phyloP scores from a whole-genome alignment of 352 stramenopile genomes.

The Phytopythium oedochilum region DNA sequence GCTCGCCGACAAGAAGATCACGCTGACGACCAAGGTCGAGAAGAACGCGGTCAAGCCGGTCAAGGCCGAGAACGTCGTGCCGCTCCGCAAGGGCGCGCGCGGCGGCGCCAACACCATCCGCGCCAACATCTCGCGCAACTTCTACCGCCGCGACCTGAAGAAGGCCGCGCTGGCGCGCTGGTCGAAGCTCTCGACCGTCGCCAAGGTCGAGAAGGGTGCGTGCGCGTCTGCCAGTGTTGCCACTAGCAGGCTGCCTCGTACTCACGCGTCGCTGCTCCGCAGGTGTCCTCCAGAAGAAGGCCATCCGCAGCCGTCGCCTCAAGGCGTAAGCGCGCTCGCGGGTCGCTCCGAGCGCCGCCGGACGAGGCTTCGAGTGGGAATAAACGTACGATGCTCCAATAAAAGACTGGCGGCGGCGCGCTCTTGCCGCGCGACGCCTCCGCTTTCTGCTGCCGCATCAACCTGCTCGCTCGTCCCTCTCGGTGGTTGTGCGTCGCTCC shows the following conservation, averaged over 20 bases:
- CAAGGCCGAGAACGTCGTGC: slow-evolving; percentile 69
- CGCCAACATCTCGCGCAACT: slow-evolving; percentile 87
- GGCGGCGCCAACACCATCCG: slow-evolving; percentile 83
- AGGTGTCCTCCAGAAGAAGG: slow-evolving; percentile 79
- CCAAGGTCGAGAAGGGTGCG: slow-evolving; percentile 86
- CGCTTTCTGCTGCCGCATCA: slow-evolving; percentile 2
- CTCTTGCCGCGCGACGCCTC: not conserved
- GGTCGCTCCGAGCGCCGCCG: slow-evolving; percentile 1
- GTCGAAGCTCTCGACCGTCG: slow-evolving; percentile 83
- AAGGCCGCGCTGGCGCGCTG: slow-evolving; percentile 79
- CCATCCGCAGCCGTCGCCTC: slow-evolving; percentile 76
- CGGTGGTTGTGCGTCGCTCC: not conserved
- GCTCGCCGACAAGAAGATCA: slow-evolving; percentile 85
- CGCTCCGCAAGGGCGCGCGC: slow-evolving; percentile 80
- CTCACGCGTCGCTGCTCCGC: not conserved
- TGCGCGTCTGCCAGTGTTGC: too few species aligned
- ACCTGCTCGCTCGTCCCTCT: not conserved
- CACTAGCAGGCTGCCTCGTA: too few species aligned
- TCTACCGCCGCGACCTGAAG: slow-evolving; percentile 86
- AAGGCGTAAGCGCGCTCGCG: slow-evolving; percentile 55
- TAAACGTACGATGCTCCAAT: slow-evolving; percentile 31
- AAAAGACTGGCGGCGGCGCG: slow-evolving; percentile 25
- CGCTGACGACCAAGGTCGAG: slow-evolving; percentile 76
- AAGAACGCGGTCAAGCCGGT: slow-evolving; percentile 67
- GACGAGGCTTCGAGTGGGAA: slow-evolving; percentile 30